A percentile compares a stretch with the other conserved stretches of the same genome.
Evolutionary conservation across 2,329 filamentous ascomycete species (phyloP).

Genomic region (Sarocladium oryzae): DNA sequence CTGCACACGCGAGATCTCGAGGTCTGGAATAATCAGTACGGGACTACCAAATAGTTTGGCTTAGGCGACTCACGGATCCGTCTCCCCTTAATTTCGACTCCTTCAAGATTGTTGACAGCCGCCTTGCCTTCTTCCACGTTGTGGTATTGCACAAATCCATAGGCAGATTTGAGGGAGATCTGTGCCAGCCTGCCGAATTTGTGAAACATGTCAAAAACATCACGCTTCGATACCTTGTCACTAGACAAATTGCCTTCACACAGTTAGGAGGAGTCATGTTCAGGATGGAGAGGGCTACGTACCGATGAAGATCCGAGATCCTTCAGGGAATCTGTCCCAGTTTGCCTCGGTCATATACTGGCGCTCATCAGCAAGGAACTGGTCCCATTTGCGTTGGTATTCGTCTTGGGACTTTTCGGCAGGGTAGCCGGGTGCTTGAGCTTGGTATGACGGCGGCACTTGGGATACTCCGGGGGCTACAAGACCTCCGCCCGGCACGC

Average conservation of each 20-base stretch:
- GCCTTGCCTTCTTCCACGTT: conserved; percentile 65
- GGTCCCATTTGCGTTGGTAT: conserved; percentile 62
- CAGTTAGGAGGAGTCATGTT: conserved; percentile 19
- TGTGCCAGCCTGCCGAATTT: conserved; percentile 82
- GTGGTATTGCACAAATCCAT: conserved; percentile 94
- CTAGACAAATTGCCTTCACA: conserved; percentile 77
- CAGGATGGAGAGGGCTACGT: conserved; percentile 28
- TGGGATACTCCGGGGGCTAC: background rate
- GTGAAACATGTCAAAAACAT: conserved; percentile 88
- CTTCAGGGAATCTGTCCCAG: conserved; percentile 74
- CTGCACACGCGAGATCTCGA: conserved; percentile 85
- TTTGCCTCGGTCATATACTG: conserved; percentile 70
- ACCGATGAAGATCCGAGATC: conserved; percentile 78
- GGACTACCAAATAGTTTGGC: background rate
- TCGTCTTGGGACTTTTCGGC: conserved; percentile 31
- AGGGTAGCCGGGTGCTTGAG: conserved; percentile 21
- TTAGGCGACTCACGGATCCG: conserved; percentile 72
- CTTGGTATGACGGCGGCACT: background rate
- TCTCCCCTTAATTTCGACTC: conserved; percentile 74
- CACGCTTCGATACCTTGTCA: conserved; percentile 86
- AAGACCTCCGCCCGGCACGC: conserved; percentile 15
- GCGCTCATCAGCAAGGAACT: conserved; percentile 66
- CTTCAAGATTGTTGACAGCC: conserved; percentile 74
- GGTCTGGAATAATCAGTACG: conserved; percentile 44
- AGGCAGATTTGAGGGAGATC: conserved; percentile 93